phyloP scores from a whole-genome alignment of 2,329 filamentous ascomycete genomes.

The Parastagonospora nodorum region DNA sequence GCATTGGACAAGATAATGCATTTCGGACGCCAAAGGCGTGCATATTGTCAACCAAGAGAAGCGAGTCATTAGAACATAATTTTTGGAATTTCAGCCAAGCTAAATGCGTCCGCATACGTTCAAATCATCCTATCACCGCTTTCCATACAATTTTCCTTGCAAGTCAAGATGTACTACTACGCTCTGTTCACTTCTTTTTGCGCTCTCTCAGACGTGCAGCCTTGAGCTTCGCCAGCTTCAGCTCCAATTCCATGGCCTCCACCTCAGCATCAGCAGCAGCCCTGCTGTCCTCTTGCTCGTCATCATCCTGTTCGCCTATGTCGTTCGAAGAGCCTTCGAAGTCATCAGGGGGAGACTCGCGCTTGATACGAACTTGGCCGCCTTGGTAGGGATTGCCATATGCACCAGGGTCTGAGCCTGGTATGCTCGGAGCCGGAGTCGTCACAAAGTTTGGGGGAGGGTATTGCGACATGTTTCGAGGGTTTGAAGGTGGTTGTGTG shows the following conservation, averaged over 20 bases:
- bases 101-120: no score
- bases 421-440: slow-evolving; percentile 3
- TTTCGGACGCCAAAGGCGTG: no score
- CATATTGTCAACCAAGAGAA: no score
- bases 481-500: slow-evolving; percentile 1
- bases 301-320: not conserved
- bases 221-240: slow-evolving; percentile 18
- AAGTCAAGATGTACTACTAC: not conserved
- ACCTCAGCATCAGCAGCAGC: slow-evolving; percentile 17
- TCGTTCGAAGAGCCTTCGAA: slow-evolving; percentile 6
- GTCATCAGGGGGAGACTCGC: slow-evolving; percentile 18
- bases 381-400: not conserved
- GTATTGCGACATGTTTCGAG: slow-evolving; percentile 3
- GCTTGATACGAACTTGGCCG: slow-evolving; percentile 17
- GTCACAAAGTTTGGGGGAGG: slow-evolving; percentile 1
- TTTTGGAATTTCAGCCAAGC: no score
- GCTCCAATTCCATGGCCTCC: slow-evolving; percentile 14
- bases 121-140: not conserved
- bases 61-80: no score
- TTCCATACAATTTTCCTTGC: not conserved
- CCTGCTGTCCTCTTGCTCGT: not conserved
- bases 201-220: slow-evolving; percentile 6
- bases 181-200: not conserved
- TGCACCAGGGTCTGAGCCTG: not conserved
- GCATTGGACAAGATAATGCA: no score